Percentiles rank a stretch among this genome's conserved stretches.
phyloP scores from a whole-genome alignment of 805 yeast genomes.

The Barnettozyma siamensis region DNA sequence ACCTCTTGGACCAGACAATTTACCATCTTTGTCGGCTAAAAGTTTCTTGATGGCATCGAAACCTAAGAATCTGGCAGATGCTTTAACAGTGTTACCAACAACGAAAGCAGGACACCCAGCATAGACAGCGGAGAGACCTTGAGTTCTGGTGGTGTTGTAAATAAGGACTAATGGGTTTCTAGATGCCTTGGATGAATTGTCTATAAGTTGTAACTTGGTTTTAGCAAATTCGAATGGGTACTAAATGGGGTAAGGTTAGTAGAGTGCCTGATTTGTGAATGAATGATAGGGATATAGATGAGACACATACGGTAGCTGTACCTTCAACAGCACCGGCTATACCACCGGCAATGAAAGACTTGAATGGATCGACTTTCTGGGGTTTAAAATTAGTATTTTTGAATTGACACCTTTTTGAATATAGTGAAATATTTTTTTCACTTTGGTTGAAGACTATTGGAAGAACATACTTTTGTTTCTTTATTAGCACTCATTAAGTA shows the following conservation, averaged over 20 bases:
- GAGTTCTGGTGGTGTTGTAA: slow-evolving; percentile 64
- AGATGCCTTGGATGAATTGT: slow-evolving; percentile 56
- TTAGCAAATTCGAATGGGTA: slow-evolving; percentile 98
- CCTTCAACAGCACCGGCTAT: slow-evolving; percentile 97
- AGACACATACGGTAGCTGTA: slow-evolving; percentile 48
- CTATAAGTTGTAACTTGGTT: slow-evolving; percentile 81
- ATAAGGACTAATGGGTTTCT: slow-evolving; percentile 83
- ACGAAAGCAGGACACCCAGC: slow-evolving; percentile 97
- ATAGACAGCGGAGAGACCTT: slow-evolving; percentile 75
- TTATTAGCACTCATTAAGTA: slow-evolving; percentile 2
- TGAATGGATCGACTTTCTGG: slow-evolving; percentile 55
- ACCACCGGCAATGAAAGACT: slow-evolving; percentile 92
- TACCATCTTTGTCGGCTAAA: slow-evolving; percentile 78
- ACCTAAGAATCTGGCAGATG: slow-evolving; percentile 91
- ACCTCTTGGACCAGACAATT: slow-evolving; percentile 84
- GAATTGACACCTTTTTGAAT: slow-evolving; percentile 1
- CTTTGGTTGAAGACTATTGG: not conserved
- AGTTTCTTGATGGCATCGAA: slow-evolving; percentile 80
- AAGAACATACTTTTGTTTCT: not conserved
- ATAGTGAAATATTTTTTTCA: not conserved
- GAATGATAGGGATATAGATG: no score
- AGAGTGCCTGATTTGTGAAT: no score
- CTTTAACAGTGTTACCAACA: slow-evolving; percentile 93
- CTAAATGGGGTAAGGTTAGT: slow-evolving; percentile 11
- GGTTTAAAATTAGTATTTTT: slow-evolving; percentile 1